These are phyloP conservation scores for Fraxinus pennsylvanica DNA, from an alignment of 257 asterid genomes.

Conservation along the genomic window DNA sequence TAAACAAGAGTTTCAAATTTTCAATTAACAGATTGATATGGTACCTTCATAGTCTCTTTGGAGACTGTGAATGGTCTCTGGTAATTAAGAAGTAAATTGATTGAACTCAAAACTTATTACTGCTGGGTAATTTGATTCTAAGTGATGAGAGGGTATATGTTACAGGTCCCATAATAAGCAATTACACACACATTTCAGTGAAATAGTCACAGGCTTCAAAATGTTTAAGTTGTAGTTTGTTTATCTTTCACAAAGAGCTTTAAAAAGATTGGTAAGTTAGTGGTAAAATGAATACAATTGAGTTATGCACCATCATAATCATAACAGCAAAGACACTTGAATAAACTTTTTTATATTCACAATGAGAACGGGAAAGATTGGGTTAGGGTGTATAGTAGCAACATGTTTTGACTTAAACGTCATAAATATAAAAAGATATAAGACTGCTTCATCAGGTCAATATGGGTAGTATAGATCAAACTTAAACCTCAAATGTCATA, in stretches of 20 bases:
- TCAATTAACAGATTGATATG: neutral
- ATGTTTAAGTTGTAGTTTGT: neutral
- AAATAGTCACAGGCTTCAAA: neutral
- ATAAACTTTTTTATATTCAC: constrained; percentile 11
- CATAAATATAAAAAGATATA: constrained; percentile 5
- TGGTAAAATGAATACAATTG: neutral
- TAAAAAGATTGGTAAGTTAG: neutral
- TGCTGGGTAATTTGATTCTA: neutral
- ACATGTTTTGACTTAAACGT: constrained; percentile 3
- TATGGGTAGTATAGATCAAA: neutral
- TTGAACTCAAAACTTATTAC: neutral
- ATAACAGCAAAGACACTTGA: constrained; percentile 8
- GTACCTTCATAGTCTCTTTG: neutral
- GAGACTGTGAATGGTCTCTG: neutral
- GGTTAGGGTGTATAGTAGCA: neutral
- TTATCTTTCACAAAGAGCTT: neutral
- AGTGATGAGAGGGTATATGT: constrained; percentile 6
- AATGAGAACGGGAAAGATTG: constrained; percentile 3
- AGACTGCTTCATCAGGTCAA: neutral
- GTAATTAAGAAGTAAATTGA: neutral
- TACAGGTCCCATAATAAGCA: neutral
- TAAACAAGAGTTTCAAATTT: constrained; percentile 5
- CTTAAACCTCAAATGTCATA: neutral
- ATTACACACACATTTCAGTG: constrained; percentile 2
- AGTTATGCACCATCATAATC: constrained; percentile 5